phyloP scores from a whole-genome alignment of 768 basidiomycete species.

The Mycena sanguinolenta region DNA sequence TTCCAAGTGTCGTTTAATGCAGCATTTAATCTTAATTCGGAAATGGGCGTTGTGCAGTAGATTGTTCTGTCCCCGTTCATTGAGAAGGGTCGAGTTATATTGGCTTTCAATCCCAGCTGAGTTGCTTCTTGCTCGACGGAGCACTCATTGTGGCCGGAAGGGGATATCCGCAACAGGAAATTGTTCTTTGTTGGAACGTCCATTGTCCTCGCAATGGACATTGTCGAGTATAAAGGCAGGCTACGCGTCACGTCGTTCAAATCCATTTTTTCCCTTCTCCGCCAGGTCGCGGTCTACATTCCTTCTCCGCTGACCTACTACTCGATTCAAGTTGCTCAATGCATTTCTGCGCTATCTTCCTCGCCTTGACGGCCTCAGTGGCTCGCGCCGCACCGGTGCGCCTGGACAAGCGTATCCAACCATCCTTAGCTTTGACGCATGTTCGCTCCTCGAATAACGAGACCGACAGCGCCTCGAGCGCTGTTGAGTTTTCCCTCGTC shows the following conservation, averaged over 20 bases:
- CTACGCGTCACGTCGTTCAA: neutral
- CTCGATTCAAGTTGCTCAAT: neutral
- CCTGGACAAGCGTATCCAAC: constrained; percentile 60
- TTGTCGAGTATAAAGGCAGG: neutral
- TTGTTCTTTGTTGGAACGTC: neutral
- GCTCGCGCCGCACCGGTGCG: constrained; percentile 49
- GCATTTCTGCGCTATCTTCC: constrained; percentile 37
- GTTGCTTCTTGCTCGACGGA: neutral
- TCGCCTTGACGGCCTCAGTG: constrained; percentile 48
- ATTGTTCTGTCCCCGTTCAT: too few species aligned
- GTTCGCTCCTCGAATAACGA: too few species aligned
- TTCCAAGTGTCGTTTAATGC: constrained; percentile 13
- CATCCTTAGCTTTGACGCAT: constrained; percentile 53
- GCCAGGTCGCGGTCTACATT: constrained; percentile 20
- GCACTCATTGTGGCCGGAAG: constrained; percentile 7
- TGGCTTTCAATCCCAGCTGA: too few species aligned
- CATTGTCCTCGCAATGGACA: neutral
- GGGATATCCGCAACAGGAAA: neutral
- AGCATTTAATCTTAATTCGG: neutral
- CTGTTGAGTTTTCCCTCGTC: too few species aligned
- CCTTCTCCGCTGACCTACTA: constrained; percentile 3
- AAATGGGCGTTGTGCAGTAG: too few species aligned
- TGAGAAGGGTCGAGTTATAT: too few species aligned
- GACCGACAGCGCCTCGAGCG: too few species aligned
- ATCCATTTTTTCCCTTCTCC: neutral